Evolutionary conservation across 305 asterid species (phyloP).

Genomic region (Rubia balearica): DNA sequence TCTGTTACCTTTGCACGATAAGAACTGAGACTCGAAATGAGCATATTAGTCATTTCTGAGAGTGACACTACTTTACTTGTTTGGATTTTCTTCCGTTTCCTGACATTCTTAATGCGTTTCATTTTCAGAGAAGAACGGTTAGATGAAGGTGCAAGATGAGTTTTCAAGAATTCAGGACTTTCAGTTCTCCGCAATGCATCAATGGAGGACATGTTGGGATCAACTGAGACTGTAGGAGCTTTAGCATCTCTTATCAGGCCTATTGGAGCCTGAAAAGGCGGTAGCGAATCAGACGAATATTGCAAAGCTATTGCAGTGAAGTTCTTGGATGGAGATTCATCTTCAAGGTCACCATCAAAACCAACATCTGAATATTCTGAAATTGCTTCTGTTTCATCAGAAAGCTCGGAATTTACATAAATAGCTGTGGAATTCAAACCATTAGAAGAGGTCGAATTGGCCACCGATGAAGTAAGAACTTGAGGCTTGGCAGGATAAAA

Average conservation of each 20-base stretch:
- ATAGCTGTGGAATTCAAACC: conserved; percentile 21
- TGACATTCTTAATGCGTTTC: conserved; percentile 11
- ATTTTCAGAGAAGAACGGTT: conserved; percentile 18
- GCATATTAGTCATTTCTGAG: conserved; percentile 54
- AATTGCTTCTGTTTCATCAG: conserved; percentile 24
- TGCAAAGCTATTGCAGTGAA: conserved; percentile 10
- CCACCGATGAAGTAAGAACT: conserved; percentile 5
- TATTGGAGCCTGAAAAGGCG: conserved; percentile 15
- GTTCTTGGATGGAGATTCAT: conserved; percentile 35
- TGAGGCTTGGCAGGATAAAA: conserved; percentile 29
- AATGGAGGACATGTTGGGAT: conserved; percentile 8
- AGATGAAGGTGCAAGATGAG: conserved; percentile 18
- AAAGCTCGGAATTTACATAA: conserved; percentile 20
- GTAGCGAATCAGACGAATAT: conserved; percentile 13
- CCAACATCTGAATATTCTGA: conserved; percentile 12
- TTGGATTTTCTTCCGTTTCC: conserved; percentile 18
- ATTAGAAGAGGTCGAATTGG: conserved; percentile 17
- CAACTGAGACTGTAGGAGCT: conserved; percentile 9
- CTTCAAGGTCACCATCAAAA: conserved; percentile 40
- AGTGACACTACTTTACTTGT: conserved; percentile 35
- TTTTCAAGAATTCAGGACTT: conserved; percentile 14
- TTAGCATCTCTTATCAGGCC: conserved; percentile 12
- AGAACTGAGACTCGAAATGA: conserved; percentile 35
- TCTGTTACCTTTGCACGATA: conserved; percentile 24
- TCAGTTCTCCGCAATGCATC: conserved; percentile 20